These are phyloP conservation scores for Dactylellina drechsleri DNA, from an alignment of 2,329 filamentous ascomycete genomes.

Conservation along the genomic window DNA sequence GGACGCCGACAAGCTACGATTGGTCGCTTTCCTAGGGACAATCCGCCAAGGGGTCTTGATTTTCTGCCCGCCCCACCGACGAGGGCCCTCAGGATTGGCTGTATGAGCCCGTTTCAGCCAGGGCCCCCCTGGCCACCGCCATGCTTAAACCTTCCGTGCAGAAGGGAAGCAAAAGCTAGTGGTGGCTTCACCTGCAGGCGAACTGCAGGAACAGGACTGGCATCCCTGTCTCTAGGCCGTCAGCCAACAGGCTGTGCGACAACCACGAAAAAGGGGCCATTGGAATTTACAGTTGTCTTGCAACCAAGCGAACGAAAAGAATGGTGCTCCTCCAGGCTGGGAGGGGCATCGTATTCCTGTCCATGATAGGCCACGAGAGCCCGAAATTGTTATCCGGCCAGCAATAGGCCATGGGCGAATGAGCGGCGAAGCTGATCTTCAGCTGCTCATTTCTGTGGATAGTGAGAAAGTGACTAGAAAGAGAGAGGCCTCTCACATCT, in stretches of 20 bases:
- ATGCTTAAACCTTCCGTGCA: conserved; percentile 54
- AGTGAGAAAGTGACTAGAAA: neutral
- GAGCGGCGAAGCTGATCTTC: conserved; percentile 32
- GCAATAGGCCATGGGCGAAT: conserved; percentile 32
- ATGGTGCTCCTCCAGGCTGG: conserved; percentile 26
- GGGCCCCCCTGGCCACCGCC: conserved; percentile 39
- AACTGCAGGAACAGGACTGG: conserved; percentile 54
- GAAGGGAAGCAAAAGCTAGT: conserved; percentile 32
- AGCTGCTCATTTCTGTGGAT: conserved; percentile 30
- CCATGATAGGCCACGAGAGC: conserved; percentile 46
- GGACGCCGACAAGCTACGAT: conserved; percentile 47
- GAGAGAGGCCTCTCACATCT: neutral
- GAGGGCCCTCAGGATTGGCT: conserved; percentile 50
- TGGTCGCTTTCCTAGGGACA: conserved; percentile 24
- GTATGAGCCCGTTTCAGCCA: conserved; percentile 54
- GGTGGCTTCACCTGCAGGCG: conserved; percentile 51
- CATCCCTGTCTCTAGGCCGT: conserved; percentile 46
- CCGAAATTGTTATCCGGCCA: conserved; percentile 39
- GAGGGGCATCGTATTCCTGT: conserved; percentile 24
- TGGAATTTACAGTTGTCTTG: conserved; percentile 1
- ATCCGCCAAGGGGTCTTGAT: conserved; percentile 22
- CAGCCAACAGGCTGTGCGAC: conserved; percentile 49
- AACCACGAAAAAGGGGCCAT: conserved; percentile 26
- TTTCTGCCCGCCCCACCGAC: conserved; percentile 44
- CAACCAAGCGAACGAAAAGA: conserved; percentile 33